phyloP scores from a whole-genome alignment of 2,329 filamentous ascomycete genomes.

The Phaeosphaeriaceae sp. region DNA sequence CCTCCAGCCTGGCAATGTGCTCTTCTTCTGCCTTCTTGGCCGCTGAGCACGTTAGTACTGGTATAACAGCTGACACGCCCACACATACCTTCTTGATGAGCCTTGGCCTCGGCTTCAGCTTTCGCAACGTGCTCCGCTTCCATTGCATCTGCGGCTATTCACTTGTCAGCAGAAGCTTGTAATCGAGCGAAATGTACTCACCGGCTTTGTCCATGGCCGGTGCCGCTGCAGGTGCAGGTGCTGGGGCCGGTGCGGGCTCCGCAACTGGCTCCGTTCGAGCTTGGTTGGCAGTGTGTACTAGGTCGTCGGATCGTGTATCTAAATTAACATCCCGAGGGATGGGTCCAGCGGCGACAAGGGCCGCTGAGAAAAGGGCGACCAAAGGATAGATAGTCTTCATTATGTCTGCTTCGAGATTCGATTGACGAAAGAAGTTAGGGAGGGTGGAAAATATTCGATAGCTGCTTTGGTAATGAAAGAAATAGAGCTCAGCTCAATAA shows the following conservation, averaged over 20 bases:
- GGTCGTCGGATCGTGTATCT: constrained; percentile 6
- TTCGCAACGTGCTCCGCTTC: constrained; percentile 28
- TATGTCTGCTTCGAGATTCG: constrained; percentile 8
- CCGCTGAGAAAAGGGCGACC: constrained; percentile 27
- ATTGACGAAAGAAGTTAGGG: constrained; percentile 2
- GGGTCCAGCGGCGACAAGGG: constrained; percentile 27
- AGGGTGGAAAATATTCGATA: constrained; percentile 6
- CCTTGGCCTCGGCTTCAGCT: constrained; percentile 25
- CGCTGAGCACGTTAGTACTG: no score
- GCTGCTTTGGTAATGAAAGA: constrained; percentile 16
- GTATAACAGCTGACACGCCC: no score
- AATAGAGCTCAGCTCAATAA: constrained; percentile 32
- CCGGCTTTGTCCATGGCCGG: constrained; percentile 3
- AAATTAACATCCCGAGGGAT: constrained; percentile 15
- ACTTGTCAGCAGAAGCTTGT: no score
- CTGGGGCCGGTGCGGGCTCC: constrained; percentile 14
- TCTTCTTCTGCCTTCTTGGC: no score
- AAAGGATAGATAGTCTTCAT: constrained; percentile 37
- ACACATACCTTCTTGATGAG: constrained; percentile 22
- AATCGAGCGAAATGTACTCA: constrained; percentile 3
- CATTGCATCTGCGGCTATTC: constrained; percentile 24
- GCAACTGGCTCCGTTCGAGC: constrained; percentile 19
- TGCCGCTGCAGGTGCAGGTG: constrained; percentile 3
- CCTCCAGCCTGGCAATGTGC: no score
- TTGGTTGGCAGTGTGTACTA: constrained; percentile 10